Evolutionary conservation across 108 stramenopile genomes (phyloP), one percentile per base, ranked within the genome.

Genomic region (Stephanodiscus minutulus): DNA sequence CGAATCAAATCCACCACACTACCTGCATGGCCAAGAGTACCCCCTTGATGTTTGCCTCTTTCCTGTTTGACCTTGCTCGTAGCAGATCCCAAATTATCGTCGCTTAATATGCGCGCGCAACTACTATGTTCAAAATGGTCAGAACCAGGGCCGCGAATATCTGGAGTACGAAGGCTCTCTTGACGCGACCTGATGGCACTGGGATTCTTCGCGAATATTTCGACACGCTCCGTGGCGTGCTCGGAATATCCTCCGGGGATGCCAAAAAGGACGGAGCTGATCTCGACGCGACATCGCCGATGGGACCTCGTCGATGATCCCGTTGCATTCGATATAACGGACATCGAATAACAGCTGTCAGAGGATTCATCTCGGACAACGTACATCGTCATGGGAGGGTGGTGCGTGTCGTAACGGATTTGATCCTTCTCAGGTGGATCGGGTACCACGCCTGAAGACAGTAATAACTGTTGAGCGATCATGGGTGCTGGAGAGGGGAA

Each of bases 191-290:
- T 43, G n/a, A 15, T 35, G 22, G 41, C 22, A 37, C 39, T 18
- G 60, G 5, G 21, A 37, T 27, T 62, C 61, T 6, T 48, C 64
- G 55, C 27, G 28, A 28, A 55, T 27, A 5, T n/a, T 22, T 9
- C 35, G 47, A 10, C 24, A 11, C 36, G 20, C 7, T 68, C 66
- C 20, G 49, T 29, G 43, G 43, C 29, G 63, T 57, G 41, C 5
- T 56, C 27, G 17, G 49, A 28, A 49, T 11, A 33, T 25, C 41
- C 28, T 0, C 49, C 33, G 6, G 21, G 54, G 17, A 1, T 13
- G 22, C 29, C 52, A 43, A 31, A 65, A 22, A 73, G 53, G 39
- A 64, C 62, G 2, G 72, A 73, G 55, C 72, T 41, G 53, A 73
- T 64, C 43, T 73, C 72, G 27, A 73, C 36, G 21, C 15, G 44